Evolutionary conservation across 2,329 filamentous ascomycete species (phyloP), one percentile per base, ranked within the genome.

Genomic region (Colletotrichum destructivum): DNA sequence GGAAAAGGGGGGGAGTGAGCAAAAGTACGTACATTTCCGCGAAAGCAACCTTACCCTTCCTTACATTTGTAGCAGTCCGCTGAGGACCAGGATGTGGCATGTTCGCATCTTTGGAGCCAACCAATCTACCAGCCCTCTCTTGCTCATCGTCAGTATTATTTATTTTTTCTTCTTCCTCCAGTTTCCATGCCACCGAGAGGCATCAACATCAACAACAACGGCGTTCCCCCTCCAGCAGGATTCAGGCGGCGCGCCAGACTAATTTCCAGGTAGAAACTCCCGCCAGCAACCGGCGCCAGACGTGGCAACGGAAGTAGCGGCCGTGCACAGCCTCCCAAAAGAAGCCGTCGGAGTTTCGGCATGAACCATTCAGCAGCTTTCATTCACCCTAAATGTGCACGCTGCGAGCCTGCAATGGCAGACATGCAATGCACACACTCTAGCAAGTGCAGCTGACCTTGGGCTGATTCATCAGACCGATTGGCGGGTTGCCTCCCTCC

Each of bases 291-390:
- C 26, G 18, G 55, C 35, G 49, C 62, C 56, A 51, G 46, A 57
- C 51, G 64, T 71, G 68, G 68, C 68, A 66, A 52, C 57, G 68
- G 68, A 57, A 57, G 21, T 16, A 18, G 62, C 64, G 51, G 68
- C 57, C 57, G 57, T 68, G 68, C 68, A 71, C 64, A 62, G 68
- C 68, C 68, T 55, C 57, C 49, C 12, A 35, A 35, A 40, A 46
- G 47, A 46, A 56, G 44, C 23, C 56, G 51, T 44, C 57, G 63
- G 64, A 40, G 49, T 38, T 31, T 71, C 63, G 68, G 68, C 64
- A 52, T 35, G 31, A n/a, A 51, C 18, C 42, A 23, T n/a, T 44
- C n/a, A 26, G n/a, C 47, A 44, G 18, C 35, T 51, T 7, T 4
- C 11, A 21, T 16, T 35, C 15, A 16, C 18, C 44, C 31, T 13